phyloP scores from a whole-genome alignment of 1,139 yeast genomes.

The Magnusiomyces tetraspermus region DNA sequence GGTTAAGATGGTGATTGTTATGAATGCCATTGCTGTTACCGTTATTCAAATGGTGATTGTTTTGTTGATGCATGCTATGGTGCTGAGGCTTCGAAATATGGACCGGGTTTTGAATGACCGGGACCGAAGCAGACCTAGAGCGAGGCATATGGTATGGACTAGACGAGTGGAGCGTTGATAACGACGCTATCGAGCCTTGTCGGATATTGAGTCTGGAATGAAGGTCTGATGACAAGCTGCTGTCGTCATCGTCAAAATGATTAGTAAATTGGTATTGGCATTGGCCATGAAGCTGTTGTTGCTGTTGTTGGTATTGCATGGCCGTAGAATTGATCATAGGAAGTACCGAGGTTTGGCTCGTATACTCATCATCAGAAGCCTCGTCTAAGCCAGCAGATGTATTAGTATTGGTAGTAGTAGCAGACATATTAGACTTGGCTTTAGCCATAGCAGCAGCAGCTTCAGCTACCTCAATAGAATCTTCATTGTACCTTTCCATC shows the following conservation, averaged over 20 bases:
- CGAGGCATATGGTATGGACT: background rate
- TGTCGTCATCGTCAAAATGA: too few relatives aligned
- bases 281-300: too few relatives aligned
- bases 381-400: slow-evolving; percentile 14
- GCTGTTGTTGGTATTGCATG: slow-evolving; percentile 2
- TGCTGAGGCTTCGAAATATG: background rate
- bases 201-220: background rate
- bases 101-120: background rate
- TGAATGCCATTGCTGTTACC: too few relatives aligned
- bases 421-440: background rate
- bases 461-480: background rate
- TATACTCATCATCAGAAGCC: slow-evolving; percentile 12
- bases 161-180: background rate
- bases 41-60: too few relatives aligned
- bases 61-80: background rate
- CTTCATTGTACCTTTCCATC: slow-evolving; percentile 23
- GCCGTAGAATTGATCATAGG: slow-evolving; percentile 1
- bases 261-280: too few relatives aligned
- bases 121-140: background rate
- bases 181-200: background rate
- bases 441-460: too few relatives aligned
- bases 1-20: background rate
- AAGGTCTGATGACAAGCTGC: too few relatives aligned
- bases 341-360: background rate
- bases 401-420: too few relatives aligned